Evolutionary conservation across 352 stramenopile genomes (phyloP), one percentile per base, ranked within the genome.

Genomic region (Globisporangium paroecandrum): DNA sequence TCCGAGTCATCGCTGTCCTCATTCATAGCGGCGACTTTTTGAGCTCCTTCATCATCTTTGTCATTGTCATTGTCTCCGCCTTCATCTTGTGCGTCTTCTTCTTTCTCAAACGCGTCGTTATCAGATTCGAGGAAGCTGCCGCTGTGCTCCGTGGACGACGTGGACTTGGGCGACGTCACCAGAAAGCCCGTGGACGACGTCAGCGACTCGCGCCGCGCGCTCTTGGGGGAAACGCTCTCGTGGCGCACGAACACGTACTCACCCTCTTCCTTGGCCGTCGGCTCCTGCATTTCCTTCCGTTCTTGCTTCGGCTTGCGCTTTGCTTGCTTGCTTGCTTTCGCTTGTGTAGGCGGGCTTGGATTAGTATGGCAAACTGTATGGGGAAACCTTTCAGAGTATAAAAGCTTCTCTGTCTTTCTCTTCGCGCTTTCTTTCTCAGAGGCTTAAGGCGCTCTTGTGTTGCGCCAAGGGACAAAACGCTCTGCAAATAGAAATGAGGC

Each of bases 171-270:
- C 24, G 65, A 59, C 46, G 65, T 62, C 47, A 62, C 65, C 22
- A 70, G n/a, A 10, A 70, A 64, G 15, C 53, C 65, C 22, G 47
- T 51, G 18, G 65, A 70, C 36, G 58, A 27, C 29, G 57, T 34
- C 3, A 70, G 65, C 58, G 66, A 65, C 56, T 63, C 41, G 27
- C 5, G 7, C 20, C 34, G 64, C 43, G 65, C 53, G 12, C 32
- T 32, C 58, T 65, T 62, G 25, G 56, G 64, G 58, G 38, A 64
- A 36, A 38, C 59, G 56, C 54, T 68, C 29, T 74, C 51, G 58
- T 62, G 71, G 49, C 83, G 60, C 64, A 92, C 77, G 64, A 92
- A 87, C 77, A 92, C 84, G 73, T 92, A 92, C 60, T 91, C 83
- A 66, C 89, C 85, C 66, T 89, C 81, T 34, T 86, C 74, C 61